These are phyloP conservation scores for Apiotrichum sp. DNA, from an alignment of 1,284 basidiomycete species.

Conservation along the genomic window DNA sequence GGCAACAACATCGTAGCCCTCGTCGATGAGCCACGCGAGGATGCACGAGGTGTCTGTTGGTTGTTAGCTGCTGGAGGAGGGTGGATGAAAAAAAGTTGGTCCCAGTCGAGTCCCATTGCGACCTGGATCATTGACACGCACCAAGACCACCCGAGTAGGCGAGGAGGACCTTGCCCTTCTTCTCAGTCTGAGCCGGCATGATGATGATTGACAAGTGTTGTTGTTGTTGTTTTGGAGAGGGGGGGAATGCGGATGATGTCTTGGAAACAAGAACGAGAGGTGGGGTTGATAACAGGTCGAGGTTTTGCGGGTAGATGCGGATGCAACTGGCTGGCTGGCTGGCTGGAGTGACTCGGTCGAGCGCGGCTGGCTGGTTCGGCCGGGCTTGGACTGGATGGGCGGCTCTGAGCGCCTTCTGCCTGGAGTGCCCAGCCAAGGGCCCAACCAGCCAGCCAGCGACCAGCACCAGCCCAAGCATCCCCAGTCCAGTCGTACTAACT, in stretches of 20 bases:
- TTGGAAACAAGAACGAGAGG: not conserved
- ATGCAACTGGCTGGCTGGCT: no score
- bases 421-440: no score
- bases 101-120: not conserved
- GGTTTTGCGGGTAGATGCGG: no score
- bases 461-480: no score
- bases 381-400: no score
- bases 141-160: constrained; percentile 98
- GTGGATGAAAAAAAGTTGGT: no score
- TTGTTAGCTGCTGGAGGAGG: not conserved
- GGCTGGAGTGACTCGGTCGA: no score
- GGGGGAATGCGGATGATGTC: not conserved
- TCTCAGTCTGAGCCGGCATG: constrained; percentile 30
- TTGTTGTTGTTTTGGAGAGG: not conserved
- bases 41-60: constrained; percentile 91
- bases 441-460: no score
- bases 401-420: no score
- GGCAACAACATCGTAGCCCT: constrained; percentile 94
- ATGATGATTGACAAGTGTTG: not conserved
- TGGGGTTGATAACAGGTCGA: no score
- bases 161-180: constrained; percentile 48
- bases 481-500: no score
- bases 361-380: no score
- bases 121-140: constrained; percentile 48
- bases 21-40: constrained; percentile 92